Evolutionary conservation across 176 grass and related monocot species (phyloP).

Genomic region (Juncus inflexus): DNA sequence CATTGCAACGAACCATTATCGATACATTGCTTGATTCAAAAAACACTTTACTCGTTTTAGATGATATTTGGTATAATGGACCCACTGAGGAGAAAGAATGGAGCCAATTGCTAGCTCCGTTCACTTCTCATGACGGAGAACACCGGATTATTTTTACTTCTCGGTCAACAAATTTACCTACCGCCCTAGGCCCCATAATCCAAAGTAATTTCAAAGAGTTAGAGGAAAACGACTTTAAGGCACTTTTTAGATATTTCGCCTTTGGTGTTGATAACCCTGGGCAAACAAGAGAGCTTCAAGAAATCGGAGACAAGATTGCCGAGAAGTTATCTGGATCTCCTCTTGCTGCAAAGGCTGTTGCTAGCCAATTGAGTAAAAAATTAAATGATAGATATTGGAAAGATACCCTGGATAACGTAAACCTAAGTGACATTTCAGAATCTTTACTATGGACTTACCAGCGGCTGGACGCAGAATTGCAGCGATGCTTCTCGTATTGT

Average conservation of each 20-base stretch:
- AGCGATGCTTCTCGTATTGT: conserved; percentile 34
- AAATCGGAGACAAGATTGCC: conserved; percentile 5
- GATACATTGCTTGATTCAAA: background rate
- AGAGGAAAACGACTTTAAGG: background rate
- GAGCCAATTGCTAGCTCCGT: background rate
- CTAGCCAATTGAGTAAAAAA: background rate
- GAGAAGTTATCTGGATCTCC: conserved; percentile 5
- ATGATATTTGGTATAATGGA: conserved; percentile 1
- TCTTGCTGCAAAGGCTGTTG: conserved; percentile 11
- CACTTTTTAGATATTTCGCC: conserved; percentile 9
- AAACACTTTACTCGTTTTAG: conserved; percentile 2
- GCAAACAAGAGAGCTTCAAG: background rate
- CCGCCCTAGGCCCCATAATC: background rate
- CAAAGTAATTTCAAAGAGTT: background rate
- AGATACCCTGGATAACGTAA: conserved; percentile 2
- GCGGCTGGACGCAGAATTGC: conserved; percentile 15
- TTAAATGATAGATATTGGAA: conserved; percentile 2
- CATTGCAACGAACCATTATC: background rate
- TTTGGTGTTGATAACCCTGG: background rate
- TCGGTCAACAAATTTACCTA: background rate
- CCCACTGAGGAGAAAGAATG: background rate
- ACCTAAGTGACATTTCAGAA: background rate
- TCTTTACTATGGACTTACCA: conserved; percentile 17
- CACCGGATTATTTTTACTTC: background rate
- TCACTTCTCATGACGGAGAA: background rate